Conservation (phyloP, 1,284 basidiomycete genomes). For the Inonotus hispidus region DNA sequence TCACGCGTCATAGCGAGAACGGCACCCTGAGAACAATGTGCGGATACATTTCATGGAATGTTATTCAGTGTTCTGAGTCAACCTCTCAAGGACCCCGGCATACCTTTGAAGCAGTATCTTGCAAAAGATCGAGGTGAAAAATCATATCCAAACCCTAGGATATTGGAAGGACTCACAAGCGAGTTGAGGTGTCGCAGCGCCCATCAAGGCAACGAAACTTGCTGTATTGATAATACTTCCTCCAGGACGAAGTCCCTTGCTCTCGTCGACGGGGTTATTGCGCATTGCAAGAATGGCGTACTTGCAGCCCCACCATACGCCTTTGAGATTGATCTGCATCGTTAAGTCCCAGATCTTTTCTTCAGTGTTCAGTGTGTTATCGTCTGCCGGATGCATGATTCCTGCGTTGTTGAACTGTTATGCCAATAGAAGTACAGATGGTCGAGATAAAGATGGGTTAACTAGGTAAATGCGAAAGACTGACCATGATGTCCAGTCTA, state of each 20-base stretch:
- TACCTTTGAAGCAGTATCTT: conserved; percentile 84
- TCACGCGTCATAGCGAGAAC: conserved; percentile 98
- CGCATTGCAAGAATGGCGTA: conserved; percentile 96
- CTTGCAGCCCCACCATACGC: conserved; percentile 98
- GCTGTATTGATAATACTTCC: conserved; percentile 98
- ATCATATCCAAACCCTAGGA: background rate
- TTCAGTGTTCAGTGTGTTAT: conserved; percentile 92
- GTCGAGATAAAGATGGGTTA: background rate
- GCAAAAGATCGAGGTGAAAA: conserved; percentile 9
- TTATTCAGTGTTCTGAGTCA: background rate
- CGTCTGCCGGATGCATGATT: conserved; percentile 94
- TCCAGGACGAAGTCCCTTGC: conserved; percentile 75
- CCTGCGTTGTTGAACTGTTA: conserved; percentile 85
- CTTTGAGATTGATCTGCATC: conserved; percentile 94
- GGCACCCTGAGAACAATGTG: conserved; percentile 57
- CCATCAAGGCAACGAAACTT: conserved; percentile 89
- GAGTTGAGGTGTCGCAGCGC: conserved; percentile 93
- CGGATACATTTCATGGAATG: conserved; percentile 1
- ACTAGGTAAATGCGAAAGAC: background rate
- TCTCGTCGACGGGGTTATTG: conserved; percentile 76
- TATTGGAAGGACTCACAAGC: conserved; percentile 62
- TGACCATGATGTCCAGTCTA: conserved; percentile 86
- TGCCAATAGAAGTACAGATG: background rate
- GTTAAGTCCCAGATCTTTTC: conserved; percentile 95
- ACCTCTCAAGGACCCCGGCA: background rate